Evolutionary conservation across 805 yeast species (phyloP), one percentile per base, ranked within the genome.

Genomic region (Grigorovia humatica): DNA sequence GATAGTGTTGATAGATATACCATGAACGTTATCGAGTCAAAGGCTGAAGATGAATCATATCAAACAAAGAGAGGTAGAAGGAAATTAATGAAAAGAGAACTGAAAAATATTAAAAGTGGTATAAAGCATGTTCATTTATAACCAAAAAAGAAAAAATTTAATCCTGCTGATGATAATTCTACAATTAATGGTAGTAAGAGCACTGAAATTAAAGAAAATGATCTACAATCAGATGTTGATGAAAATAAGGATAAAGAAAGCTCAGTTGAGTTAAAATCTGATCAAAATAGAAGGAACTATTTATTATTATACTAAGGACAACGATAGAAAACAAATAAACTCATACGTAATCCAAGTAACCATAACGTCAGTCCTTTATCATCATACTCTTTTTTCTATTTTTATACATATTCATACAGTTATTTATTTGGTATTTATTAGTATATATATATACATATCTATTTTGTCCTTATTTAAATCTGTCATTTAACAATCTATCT

Each of bases 401-500:
- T 8, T 30, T 30, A 30, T 42, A n/a, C 18, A 48, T n/a, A 32
- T 29, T 35, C 2, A 18, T 46, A 23, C 19, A 35, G n/a, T 17
- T 46, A 20, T 40, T 15, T 19, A 35, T 46, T 11, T 20, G 17
- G 18, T 48, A 43, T 48, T 35, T 46, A 46, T 38, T 45, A n/a
- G n/a, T n/a, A n/a, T n/a, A 45, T 32, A 30, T 47, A 43, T 38
- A 18, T 19, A 50, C 35, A 32, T 20, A 43, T 23, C 27, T 23
- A 8, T 32, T n/a, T 17, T 41, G 8, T 42, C 13, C 4, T 62
- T 67, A 89, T 70, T 96, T 82, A 69, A 89, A 89, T 70, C 96
- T 77, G 67, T 85, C 91, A 51, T 79, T 79, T 52, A 88, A 76
- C 52, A 90, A 74, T 65, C 88, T 80, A 51, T 87, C 93, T 12